Evolutionary conservation across 768 basidiomycete species (phyloP).

Genomic region (Rhodotorula diobovata): DNA sequence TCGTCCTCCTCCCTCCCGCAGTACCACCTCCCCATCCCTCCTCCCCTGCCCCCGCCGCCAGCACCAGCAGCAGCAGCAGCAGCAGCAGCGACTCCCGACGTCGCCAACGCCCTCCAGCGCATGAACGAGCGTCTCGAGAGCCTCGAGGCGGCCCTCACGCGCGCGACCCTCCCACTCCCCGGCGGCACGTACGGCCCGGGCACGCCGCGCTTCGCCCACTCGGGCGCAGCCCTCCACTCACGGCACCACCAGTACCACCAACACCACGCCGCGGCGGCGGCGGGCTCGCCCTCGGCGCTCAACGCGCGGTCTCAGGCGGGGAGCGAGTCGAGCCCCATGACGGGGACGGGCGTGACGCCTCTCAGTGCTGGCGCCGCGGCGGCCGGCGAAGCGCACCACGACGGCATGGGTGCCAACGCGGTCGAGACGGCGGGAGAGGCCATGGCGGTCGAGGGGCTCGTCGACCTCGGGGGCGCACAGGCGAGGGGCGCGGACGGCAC

Average conservation of each 20-base stretch:
- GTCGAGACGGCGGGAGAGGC: slow-evolving; percentile 35
- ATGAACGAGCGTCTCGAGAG: slow-evolving; percentile 39
- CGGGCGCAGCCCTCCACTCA: background rate
- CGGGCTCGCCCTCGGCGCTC: background rate
- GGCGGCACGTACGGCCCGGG: no score
- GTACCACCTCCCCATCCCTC: background rate
- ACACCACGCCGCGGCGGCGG: no score
- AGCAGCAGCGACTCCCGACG: slow-evolving; percentile 9
- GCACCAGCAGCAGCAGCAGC: background rate
- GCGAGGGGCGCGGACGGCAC: background rate
- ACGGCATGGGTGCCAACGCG: slow-evolving; percentile 17
- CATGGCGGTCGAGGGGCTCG: slow-evolving; percentile 36
- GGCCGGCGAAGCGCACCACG: slow-evolving; percentile 1
- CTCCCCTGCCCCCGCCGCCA: background rate
- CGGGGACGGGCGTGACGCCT: background rate
- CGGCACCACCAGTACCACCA: no score
- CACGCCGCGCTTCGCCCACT: background rate
- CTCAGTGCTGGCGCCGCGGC: background rate
- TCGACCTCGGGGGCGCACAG: slow-evolving; percentile 19
- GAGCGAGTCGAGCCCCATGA: slow-evolving; percentile 6
- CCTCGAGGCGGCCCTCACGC: slow-evolving; percentile 31
- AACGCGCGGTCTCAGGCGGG: slow-evolving; percentile 4
- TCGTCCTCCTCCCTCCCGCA: background rate
- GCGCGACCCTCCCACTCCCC: background rate
- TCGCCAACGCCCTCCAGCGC: slow-evolving; percentile 27